Evolutionary conservation across 148 eudicot genomes (phyloP), one percentile per base, ranked within the genome.

Genomic region (Rhododendron griersonianum): DNA sequence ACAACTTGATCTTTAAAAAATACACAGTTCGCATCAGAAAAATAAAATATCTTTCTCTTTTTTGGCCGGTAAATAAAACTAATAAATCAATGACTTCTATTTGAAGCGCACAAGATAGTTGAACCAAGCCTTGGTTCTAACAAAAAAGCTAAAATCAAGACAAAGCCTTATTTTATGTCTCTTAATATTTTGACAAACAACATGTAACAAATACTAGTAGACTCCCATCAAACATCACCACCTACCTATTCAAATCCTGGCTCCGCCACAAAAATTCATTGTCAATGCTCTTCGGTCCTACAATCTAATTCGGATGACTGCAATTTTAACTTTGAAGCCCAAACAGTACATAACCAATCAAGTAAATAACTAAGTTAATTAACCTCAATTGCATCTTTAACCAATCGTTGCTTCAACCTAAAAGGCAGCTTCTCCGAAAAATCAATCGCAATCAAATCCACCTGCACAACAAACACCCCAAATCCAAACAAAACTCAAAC

Each of bases 351-450:
- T 50, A 47, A 13, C 57, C 50, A 48, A 14, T 45, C 50, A 9
- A 47, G 50, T 9, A 47, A 47, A 47, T 47, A 82, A 63, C n/a
- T 0, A 90, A 51, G n/a, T 59, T 21, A 19, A 59, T 10, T 59
- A 82, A 97, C 99, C 98, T 92, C 89, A 79, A 94, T 92, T 21
- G 99, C 98, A 84, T 93, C 94, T 90, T 92, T 92, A 57, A 97
- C 89, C 94, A 90, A 86, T 3, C 92, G 91, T 25, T 90, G 92
- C 92, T 95, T 97, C 94, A 97, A 83, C 84, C 98, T 90, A 87
- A 94, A 95, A 13, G 95, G 96, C 89, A 94, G 88, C 87, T 92
- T 95, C 77, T 94, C 94, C 1, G 92, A 91, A 78, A 95, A 97
- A 91, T 97, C 96, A 91, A 97, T 94, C 6, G 96, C 85, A 83